Base-by-base conservation (phyloP, 441 rosid genomes). In the Eruca vesicaria region DNA sequence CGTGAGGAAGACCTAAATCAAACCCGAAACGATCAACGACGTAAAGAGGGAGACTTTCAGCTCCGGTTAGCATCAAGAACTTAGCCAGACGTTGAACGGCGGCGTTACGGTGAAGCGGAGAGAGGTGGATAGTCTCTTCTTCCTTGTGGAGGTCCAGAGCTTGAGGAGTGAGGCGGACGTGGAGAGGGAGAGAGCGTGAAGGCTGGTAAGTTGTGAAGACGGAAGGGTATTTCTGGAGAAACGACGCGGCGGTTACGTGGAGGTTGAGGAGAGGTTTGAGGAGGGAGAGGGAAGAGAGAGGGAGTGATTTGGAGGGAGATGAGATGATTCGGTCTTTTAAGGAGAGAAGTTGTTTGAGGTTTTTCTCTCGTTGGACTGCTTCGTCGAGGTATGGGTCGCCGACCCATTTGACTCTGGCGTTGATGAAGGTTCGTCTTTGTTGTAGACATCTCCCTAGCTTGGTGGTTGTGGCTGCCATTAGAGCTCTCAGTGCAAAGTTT, bases 1-100 rank as follows among this genome's bases (percentile, higher is more conserved):
- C 72, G 62, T 79, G 81, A 62, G 97, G 93, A 76, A 93, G 86
- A 29, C 96, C 98, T 36, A 93, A 67, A 81, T 93, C 98, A 48
- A 84, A 85, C 62, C 77, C 79, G 78, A 93, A 87, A 68, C 78
- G 79, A 73, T 88, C 86, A n/a, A 93, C 41, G 16, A 87, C n/a
- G 65, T 62, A 35, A 11, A 93, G 73, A 21, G 98, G 98, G 81
- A 89, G 75, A 66, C 71, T 80, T 14, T 50, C 59, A 1, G 81
- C 78, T 68, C 84, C 70, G 0, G 91, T 74, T 19, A 91, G 84
- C 97, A 93, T 86, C 79, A 93, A 68, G 57, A 93, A 56, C 83
- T 86, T 93, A 11, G 90, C 82, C 15, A 93, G 74, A 55, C 93
- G 80, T 43, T 74, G 69, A 35, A 84, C 81, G 0, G 84, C 57